Base-by-base conservation (phyloP, 805 yeast genomes). In the Spathaspora passalidarum region DNA sequence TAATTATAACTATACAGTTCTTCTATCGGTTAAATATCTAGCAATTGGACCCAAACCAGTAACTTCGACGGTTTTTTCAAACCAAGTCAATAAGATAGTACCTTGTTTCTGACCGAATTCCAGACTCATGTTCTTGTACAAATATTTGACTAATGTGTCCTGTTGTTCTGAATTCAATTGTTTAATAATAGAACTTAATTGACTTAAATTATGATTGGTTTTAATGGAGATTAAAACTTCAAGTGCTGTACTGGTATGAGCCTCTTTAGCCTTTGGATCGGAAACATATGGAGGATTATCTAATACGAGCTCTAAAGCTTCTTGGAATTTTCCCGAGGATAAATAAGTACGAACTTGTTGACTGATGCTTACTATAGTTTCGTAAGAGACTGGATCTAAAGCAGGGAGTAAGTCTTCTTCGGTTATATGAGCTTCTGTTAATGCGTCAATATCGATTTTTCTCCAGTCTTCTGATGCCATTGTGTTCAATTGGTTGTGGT, bases 41-140 rank as follows among this genome's bases (percentile, higher is more conserved):
- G 87, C 87, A 55, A 94, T 84, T 37, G 96, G 87, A 10, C 96
- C 96, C 60, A 86, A 83, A 16, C 98, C 98, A 13, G 91, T 80
- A 17, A 79, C 69, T 50, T 86, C 95, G 32, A 88, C 83, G 16
- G 92, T 80, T 67, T 89, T 90, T 55, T 92, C 97, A 61, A 85
- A 88, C 99, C 99, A 94, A 25, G 85, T 80, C 56, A 94, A 78
- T 55, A 94, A 65, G 40, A 84, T 75, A 40, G 96, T 96, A 16
- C 97, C 96, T 52, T 84, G 89, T 56, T 85, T 87, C 52, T 88
- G 88, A 9, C 94, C 91, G 54, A 81, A 82, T 23, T 83, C 77
- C 9, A 83, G 68, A 38, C 82, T 72, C 96, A 94, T 89, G 23
- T 89, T 89, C 58, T 84, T 85, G 68, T 91, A 94, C 44, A 94